Base-by-base conservation (phyloP, 192 early-diverging fungal species). In the Coemansia biformis region DNA sequence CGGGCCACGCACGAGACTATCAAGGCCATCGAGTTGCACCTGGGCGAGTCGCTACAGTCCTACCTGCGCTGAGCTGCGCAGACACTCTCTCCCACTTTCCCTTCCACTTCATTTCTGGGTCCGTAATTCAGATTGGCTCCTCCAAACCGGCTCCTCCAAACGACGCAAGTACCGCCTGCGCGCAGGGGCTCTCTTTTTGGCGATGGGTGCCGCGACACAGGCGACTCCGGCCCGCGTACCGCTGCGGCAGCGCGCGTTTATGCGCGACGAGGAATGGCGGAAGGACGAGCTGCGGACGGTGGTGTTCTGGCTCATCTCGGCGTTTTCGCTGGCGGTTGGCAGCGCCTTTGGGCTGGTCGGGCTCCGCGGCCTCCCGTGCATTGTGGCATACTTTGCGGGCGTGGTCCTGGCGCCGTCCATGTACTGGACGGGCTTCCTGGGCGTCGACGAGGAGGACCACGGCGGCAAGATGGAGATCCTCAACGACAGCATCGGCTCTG, bases 1-100 rank as follows among this genome's bases (percentile, higher is more conserved):
- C 77, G 77, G 21, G 74, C 81, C 22, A 86, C 85, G 11, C 86
- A 88, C 45, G 84, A 93, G 55, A 79, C 93, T 29, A 85, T 83
- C 62, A 78, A 81, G 43, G 69, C 86, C 54, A 94, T 99, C 46
- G 91, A 99, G 53, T 80, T 83, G 9, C 82, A 89, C 51, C 69
- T 99, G 44, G 96, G 96, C 48, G 93, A 96, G 61, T 83, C 83
- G 28, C 78, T 96, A 43, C 80, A 90, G 44, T 85, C 87, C 48
- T 94, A 91, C 58, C 83, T 94, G 39, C 71, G 83, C 21, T 88
- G 79, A 39, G n/a, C n/a, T n/a, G n/a, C n/a, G 29, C 23, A 52
- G 26, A 10, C 44, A 23, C 24, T 46, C 23, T 59, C n/a, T n/a
- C n/a, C n/a, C n/a, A n/a, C n/a, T n/a, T 40, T 46, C 22, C 16